A percentile compares a stretch with the other conserved stretches of the same genome.
Conservation (phyloP, 2,329 filamentous ascomycete genomes). For the Cladosporium austrohemisphaericum region DNA sequence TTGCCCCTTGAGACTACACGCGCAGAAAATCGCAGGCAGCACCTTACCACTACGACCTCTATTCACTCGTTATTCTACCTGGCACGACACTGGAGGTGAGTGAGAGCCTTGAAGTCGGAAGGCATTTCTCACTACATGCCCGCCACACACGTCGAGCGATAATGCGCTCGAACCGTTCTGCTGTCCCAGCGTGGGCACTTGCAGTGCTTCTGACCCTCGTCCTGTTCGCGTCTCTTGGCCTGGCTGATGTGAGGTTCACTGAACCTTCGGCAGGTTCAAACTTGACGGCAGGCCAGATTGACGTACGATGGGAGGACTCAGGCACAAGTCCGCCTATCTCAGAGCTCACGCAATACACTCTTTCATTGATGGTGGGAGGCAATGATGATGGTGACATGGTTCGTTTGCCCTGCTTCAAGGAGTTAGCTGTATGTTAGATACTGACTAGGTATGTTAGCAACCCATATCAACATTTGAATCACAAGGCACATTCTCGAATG, state of each 20-base stretch:
- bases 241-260: slow-evolving; percentile 55
- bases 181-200: neutral
- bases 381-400: slow-evolving; percentile 33
- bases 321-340: slow-evolving; percentile 48
- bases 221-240: slow-evolving; percentile 38
- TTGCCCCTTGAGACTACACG: neutral
- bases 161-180: neutral
- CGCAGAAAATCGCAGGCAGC: neutral
- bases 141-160: neutral
- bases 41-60: neutral
- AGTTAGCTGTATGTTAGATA: neutral
- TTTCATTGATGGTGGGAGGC: slow-evolving; percentile 60
- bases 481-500: neutral
- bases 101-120: too few species aligned
- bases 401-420: neutral
- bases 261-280: slow-evolving; percentile 50
- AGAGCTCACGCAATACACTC: slow-evolving; percentile 52
- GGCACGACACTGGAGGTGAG: too few species aligned
- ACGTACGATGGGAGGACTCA: slow-evolving; percentile 56
- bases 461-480: slow-evolving; percentile 5
- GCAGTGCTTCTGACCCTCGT: neutral
- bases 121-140: neutral
- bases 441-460: neutral
- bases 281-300: slow-evolving; percentile 46
- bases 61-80: too few species aligned